phyloP scores from a whole-genome alignment of 768 basidiomycete species.

The Butyriboletus loyo region DNA sequence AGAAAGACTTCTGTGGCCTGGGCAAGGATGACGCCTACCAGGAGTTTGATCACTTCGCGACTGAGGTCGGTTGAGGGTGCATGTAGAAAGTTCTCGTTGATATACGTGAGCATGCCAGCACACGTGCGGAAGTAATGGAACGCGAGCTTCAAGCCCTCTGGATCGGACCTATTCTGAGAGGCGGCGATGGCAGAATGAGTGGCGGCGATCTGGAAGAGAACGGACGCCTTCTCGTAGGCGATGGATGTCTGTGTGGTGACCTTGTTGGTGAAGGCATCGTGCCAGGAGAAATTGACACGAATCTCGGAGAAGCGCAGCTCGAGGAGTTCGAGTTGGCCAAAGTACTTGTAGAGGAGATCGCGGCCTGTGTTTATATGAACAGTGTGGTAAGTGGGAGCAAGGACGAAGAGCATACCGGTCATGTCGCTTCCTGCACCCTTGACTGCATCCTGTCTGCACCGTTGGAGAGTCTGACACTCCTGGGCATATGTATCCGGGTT shows the following conservation, averaged over 20 bases:
- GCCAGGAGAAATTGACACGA: slow-evolving; percentile 93
- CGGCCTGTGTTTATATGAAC: slow-evolving; percentile 49
- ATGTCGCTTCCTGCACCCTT: slow-evolving; percentile 93
- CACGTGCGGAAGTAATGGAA: slow-evolving; percentile 89
- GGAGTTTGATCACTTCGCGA: slow-evolving; percentile 90
- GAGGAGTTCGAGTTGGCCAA: slow-evolving; percentile 95
- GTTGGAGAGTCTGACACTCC: slow-evolving; percentile 81
- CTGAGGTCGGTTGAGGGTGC: slow-evolving; percentile 94
- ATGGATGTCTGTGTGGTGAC: slow-evolving; percentile 93
- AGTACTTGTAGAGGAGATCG: slow-evolving; percentile 98
- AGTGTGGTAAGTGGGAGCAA: background rate
- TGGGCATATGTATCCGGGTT: slow-evolving; percentile 82
- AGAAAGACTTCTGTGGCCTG: slow-evolving; percentile 97
- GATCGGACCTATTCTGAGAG: slow-evolving; percentile 80
- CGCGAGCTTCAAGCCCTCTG: slow-evolving; percentile 89
- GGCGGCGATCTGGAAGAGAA: slow-evolving; percentile 93
- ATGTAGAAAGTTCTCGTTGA: slow-evolving; percentile 99
- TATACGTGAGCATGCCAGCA: slow-evolving; percentile 96
- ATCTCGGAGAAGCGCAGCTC: slow-evolving; percentile 97
- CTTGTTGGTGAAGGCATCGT: slow-evolving; percentile 95
- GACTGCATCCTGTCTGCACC: slow-evolving; percentile 94
- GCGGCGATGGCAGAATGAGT: slow-evolving; percentile 92
- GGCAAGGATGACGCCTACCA: slow-evolving; percentile 82
- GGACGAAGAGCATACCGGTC: slow-evolving; percentile 58
- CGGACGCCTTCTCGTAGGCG: slow-evolving; percentile 96